Conservation (phyloP, 2,329 filamentous ascomycete species). For the Phialophora macrospora region DNA sequence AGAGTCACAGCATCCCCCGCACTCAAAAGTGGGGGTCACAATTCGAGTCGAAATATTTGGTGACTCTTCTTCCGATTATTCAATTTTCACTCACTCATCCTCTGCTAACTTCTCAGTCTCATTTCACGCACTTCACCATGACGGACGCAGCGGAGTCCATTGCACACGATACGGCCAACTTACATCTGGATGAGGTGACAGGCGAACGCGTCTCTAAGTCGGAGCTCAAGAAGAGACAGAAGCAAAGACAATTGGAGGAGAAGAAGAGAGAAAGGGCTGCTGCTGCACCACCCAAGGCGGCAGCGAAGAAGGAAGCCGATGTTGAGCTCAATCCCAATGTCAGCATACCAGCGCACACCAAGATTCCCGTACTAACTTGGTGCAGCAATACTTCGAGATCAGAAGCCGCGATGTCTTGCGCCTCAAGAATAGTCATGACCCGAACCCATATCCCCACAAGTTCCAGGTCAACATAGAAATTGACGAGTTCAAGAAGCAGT, state of each 20-base stretch:
- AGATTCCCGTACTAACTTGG: not conserved
- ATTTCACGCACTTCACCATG: constrained; percentile 23
- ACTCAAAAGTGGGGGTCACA: not conserved
- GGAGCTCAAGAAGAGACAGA: constrained; percentile 93
- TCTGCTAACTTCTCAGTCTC: not conserved
- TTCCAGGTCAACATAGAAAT: constrained; percentile 87
- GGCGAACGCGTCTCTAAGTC: constrained; percentile 85
- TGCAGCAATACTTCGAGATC: constrained; percentile 92
- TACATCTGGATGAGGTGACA: constrained; percentile 89
- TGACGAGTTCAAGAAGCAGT: constrained; percentile 77
- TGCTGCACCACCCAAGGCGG: constrained; percentile 63
- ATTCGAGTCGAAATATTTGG: constrained; percentile 8
- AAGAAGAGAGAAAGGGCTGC: constrained; percentile 83
- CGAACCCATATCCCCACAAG: constrained; percentile 91
- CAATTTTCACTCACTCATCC: not conserved
- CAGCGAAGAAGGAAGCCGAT: constrained; percentile 69
- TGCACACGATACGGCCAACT: constrained; percentile 61
- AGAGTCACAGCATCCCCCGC: not conserved
- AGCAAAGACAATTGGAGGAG: constrained; percentile 83
- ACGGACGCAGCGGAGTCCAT: constrained; percentile 48
- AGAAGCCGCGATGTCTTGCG: constrained; percentile 81
- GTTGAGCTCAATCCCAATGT: constrained; percentile 75
- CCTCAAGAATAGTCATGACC: constrained; percentile 72
- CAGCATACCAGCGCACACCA: constrained; percentile 42
- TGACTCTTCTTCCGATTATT: not conserved